A percentile compares a stretch with the other conserved stretches of the same genome.
These are phyloP conservation scores for Ustilago sp. DNA, from an alignment of 1,284 basidiomycete genomes.

Conservation along the genomic window DNA sequence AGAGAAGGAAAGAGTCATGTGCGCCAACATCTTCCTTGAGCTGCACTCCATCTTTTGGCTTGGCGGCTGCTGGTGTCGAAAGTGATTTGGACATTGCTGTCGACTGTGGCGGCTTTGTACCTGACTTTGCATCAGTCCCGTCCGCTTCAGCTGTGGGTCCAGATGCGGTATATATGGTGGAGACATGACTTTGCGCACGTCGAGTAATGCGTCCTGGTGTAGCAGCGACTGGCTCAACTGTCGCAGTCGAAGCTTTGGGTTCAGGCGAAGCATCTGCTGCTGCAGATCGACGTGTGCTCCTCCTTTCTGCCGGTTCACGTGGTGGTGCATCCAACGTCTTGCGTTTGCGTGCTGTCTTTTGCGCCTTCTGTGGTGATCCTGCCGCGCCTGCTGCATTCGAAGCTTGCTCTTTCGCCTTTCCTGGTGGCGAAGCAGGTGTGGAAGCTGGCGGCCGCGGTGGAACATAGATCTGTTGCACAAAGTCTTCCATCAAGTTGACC, in stretches of 20 bases:
- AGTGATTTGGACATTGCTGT: conserved; percentile 22
- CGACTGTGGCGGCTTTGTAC: not conserved
- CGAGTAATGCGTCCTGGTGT: conserved; percentile 21
- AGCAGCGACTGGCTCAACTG: not conserved
- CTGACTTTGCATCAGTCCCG: not conserved
- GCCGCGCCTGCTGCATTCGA: not conserved
- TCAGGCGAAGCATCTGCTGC: conserved; percentile 15
- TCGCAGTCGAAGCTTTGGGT: not conserved
- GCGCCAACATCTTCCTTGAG: conserved; percentile 75
- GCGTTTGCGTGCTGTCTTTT: conserved; percentile 28
- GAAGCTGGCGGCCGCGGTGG: conserved; percentile 17
- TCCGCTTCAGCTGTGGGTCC: not conserved
- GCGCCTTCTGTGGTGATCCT: conserved; percentile 13
- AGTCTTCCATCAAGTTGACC: conserved; percentile 52
- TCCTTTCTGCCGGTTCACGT: conserved; percentile 23
- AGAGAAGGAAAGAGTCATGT: conserved; percentile 81
- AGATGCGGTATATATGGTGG: conserved; percentile 7
- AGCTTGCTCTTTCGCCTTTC: conserved; percentile 2
- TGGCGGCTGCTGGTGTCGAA: conserved; percentile 16
- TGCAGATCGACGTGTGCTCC: conserved; percentile 31
- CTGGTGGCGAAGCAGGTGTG: conserved; percentile 8
- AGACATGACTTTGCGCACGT: conserved; percentile 22
- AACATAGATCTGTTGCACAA: conserved; percentile 40
- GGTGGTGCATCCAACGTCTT: conserved; percentile 20
- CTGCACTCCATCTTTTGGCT: conserved; percentile 73